A percentile compares a stretch with the other conserved stretches of the same genome.
Evolutionary conservation across 2,329 filamentous ascomycete species (phyloP).

Genomic region (Exophiala dermatitidis): DNA sequence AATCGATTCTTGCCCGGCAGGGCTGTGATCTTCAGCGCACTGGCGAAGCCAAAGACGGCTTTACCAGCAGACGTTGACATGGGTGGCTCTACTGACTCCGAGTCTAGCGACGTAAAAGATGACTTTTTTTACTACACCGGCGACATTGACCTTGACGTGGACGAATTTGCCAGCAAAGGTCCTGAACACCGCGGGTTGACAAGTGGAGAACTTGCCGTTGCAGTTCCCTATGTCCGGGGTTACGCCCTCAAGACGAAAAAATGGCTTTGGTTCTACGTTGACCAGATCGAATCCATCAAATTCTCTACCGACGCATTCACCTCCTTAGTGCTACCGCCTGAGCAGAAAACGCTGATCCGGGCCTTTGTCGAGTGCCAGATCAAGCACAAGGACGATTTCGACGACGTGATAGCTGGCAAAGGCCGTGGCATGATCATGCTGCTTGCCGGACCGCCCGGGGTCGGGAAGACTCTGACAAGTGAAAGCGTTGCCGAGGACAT

Average conservation of each 20-base stretch:
- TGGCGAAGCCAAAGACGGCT: background rate
- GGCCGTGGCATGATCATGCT: slow-evolving; percentile 41
- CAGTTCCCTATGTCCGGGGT: slow-evolving; percentile 40
- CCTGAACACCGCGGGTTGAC: slow-evolving; percentile 17
- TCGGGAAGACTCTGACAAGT: slow-evolving; percentile 49
- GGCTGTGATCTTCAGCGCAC: slow-evolving; percentile 27
- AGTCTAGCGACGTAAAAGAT: background rate
- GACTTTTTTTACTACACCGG: slow-evolving; percentile 12
- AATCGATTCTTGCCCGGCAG: slow-evolving; percentile 42
- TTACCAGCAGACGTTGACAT: background rate
- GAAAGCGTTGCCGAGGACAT: slow-evolving; percentile 47
- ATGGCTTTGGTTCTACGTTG: slow-evolving; percentile 38
- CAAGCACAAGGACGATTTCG: slow-evolving; percentile 36
- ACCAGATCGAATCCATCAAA: slow-evolving; percentile 37
- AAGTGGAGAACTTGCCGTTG: slow-evolving; percentile 36
- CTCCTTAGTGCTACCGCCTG: slow-evolving; percentile 41
- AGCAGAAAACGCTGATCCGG: slow-evolving; percentile 44
- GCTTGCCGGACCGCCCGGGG: slow-evolving; percentile 46
- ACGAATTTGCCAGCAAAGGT: no score
- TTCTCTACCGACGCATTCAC: slow-evolving; percentile 44
- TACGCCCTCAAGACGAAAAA: slow-evolving; percentile 43
- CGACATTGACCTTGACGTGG: slow-evolving; percentile 17
- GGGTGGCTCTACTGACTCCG: background rate
- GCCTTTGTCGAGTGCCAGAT: slow-evolving; percentile 42
- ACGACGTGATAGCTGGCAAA: slow-evolving; percentile 43